phyloP scores from a whole-genome alignment of 768 basidiomycete species.

The Trametes sanguinea region DNA sequence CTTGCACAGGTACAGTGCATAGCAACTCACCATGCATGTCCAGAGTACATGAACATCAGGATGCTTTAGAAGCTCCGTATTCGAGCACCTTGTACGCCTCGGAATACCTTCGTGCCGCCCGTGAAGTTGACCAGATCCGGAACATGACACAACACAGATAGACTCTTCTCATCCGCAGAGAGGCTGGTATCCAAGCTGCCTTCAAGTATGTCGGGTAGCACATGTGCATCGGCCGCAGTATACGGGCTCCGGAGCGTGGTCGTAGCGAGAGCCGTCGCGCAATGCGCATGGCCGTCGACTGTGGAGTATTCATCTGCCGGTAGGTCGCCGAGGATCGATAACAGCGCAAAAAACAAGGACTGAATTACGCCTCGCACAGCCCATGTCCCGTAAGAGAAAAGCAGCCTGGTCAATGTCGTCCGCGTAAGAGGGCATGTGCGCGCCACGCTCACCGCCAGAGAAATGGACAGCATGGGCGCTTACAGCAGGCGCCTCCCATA shows the following conservation, averaged over 20 bases:
- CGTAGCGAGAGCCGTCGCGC: too few relatives aligned
- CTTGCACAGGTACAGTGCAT: too few relatives aligned
- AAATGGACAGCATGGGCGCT: constrained; percentile 7
- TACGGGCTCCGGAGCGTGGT: too few relatives aligned
- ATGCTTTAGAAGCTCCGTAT: too few relatives aligned
- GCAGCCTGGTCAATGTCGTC: constrained; percentile 3
- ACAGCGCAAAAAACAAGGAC: not conserved
- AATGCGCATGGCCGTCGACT: too few relatives aligned
- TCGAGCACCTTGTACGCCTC: not conserved
- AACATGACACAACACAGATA: not conserved
- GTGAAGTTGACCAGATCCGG: not conserved
- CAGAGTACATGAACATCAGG: too few relatives aligned
- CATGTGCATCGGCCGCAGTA: too few relatives aligned
- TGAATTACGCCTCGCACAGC: constrained; percentile 6
- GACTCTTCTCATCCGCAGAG: not conserved
- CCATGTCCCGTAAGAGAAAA: not conserved
- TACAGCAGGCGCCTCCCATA: not conserved
- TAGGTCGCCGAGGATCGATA: not conserved
- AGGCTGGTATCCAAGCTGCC: not conserved
- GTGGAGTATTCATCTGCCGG: not conserved
- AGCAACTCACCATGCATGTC: too few relatives aligned
- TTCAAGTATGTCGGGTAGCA: not conserved
- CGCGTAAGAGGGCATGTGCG: not conserved
- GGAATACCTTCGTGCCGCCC: not conserved
- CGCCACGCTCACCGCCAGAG: too few relatives aligned